Conservation (phyloP, 2,329 filamentous ascomycete species). For the Sarocladiaceae sp. region DNA sequence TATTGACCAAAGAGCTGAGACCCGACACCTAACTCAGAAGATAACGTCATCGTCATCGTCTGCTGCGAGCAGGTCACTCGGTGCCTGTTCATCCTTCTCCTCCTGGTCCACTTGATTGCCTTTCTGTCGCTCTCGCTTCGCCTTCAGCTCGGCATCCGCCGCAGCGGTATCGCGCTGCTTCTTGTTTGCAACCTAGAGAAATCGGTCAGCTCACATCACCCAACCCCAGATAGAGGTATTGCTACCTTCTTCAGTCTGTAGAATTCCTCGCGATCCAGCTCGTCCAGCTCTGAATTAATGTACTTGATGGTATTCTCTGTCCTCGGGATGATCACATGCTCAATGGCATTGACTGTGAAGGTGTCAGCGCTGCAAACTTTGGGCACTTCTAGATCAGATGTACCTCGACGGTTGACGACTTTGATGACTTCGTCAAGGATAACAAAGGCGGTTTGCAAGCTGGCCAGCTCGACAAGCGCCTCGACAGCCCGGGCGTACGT, state of each 20-base stretch:
- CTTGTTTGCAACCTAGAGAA: slow-evolving; percentile 74
- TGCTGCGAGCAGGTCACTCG: slow-evolving; percentile 64
- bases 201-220: slow-evolving; percentile 7
- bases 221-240: background rate
- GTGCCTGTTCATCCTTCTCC: slow-evolving; percentile 29
- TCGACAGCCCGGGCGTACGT: slow-evolving; percentile 95
- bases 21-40: slow-evolving; percentile 46
- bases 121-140: slow-evolving; percentile 50
- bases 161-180: slow-evolving; percentile 72
- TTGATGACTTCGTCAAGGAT: slow-evolving; percentile 99
- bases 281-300: slow-evolving; percentile 97
- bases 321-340: slow-evolving; percentile 93
- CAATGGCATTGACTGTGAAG: slow-evolving; percentile 80
- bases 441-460: slow-evolving; percentile 93
- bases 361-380: slow-evolving; percentile 21
- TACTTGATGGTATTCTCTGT: slow-evolving; percentile 99
- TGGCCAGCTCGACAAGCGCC: slow-evolving; percentile 89
- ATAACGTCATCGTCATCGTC: slow-evolving; percentile 82
- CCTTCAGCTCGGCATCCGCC: slow-evolving; percentile 68
- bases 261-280: slow-evolving; percentile 96
- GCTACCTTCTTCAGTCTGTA: slow-evolving; percentile 83
- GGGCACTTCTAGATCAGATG: background rate
- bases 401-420: slow-evolving; percentile 91
- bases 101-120: slow-evolving; percentile 23
- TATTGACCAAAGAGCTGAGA: slow-evolving; percentile 3